phyloP scores from a whole-genome alignment of 208 protist genomes.

The Trypanosoma melophagium region DNA sequence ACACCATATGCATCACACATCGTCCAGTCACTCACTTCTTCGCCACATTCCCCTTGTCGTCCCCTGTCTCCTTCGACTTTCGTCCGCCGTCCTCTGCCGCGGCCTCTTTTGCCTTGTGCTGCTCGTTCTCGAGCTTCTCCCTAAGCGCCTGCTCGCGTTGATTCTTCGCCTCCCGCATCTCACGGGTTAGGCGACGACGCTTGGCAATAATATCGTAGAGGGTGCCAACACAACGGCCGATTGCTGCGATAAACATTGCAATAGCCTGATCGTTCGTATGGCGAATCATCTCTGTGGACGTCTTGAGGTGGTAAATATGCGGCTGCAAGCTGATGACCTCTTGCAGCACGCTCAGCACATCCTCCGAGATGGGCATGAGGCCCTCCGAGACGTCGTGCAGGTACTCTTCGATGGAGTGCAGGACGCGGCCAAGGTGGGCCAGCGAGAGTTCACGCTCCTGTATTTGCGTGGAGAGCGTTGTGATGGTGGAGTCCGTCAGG shows the following conservation, averaged over 20 bases:
- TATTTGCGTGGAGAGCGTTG: slow-evolving; percentile 94
- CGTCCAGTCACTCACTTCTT: slow-evolving; percentile 10
- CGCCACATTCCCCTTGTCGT: slow-evolving; percentile 26
- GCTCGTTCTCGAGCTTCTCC: slow-evolving; percentile 49
- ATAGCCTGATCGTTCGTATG: slow-evolving; percentile 86
- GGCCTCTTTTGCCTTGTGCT: slow-evolving; percentile 34
- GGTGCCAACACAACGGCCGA: slow-evolving; percentile 75
- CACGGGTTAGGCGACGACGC: slow-evolving; percentile 69
- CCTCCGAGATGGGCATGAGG: slow-evolving; percentile 75
- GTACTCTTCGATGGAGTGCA: slow-evolving; percentile 92
- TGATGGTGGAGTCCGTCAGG: slow-evolving; percentile 96
- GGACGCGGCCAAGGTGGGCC: slow-evolving; percentile 84
- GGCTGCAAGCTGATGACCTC: slow-evolving; percentile 87
- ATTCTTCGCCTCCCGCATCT: slow-evolving; percentile 66
- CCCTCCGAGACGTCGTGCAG: slow-evolving; percentile 79
- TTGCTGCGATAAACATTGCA: slow-evolving; percentile 81
- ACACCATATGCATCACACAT: slow-evolving; percentile 2
- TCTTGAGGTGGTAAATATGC: slow-evolving; percentile 79
- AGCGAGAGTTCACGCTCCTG: slow-evolving; percentile 93
- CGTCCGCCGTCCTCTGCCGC: slow-evolving; percentile 52
- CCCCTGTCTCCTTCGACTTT: slow-evolving; percentile 53
- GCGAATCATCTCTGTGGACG: slow-evolving; percentile 85
- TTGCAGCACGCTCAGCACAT: slow-evolving; percentile 87
- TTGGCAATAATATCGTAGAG: slow-evolving; percentile 88
- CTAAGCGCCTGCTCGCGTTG: slow-evolving; percentile 55